A percentile compares a stretch with the other conserved stretches of the same genome.
These are phyloP conservation scores for Plasmodium gonderi DNA, from an alignment of 169 alveolate species.

Conservation along the genomic window DNA sequence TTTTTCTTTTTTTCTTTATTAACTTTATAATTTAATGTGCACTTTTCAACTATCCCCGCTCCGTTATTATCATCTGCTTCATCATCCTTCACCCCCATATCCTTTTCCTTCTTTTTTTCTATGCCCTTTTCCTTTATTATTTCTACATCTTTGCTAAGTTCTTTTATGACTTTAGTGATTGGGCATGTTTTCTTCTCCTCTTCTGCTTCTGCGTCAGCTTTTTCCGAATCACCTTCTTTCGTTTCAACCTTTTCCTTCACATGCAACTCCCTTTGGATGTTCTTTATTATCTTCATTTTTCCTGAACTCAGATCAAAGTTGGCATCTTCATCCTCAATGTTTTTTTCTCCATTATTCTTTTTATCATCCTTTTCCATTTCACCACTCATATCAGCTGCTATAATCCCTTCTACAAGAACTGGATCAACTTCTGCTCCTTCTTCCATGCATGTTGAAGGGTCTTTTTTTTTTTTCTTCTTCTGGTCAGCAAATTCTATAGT, in stretches of 20 bases:
- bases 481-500: neutral
- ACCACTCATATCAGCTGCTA: neutral
- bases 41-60: neutral
- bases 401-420: neutral
- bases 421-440: neutral
- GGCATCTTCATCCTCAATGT: neutral
- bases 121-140: neutral
- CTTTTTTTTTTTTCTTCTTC: neutral
- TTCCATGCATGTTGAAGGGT: neutral
- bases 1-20: conserved; percentile 20
- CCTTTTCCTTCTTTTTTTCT: neutral
- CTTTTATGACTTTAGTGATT: conserved; percentile 8
- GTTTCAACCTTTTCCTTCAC: neutral
- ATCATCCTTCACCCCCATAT: neutral
- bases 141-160: neutral
- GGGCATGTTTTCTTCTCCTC: neutral
- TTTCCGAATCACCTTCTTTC: neutral
- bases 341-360: neutral
- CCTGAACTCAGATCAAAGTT: neutral
- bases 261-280: neutral
- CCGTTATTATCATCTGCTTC: neutral
- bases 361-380: neutral
- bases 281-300: conserved; percentile 16
- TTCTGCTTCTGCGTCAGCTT: neutral
- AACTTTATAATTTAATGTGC: neutral